Evolutionary conservation across 2,329 filamentous ascomycete species (phyloP).

Genomic region (Diaporthe sp.): DNA sequence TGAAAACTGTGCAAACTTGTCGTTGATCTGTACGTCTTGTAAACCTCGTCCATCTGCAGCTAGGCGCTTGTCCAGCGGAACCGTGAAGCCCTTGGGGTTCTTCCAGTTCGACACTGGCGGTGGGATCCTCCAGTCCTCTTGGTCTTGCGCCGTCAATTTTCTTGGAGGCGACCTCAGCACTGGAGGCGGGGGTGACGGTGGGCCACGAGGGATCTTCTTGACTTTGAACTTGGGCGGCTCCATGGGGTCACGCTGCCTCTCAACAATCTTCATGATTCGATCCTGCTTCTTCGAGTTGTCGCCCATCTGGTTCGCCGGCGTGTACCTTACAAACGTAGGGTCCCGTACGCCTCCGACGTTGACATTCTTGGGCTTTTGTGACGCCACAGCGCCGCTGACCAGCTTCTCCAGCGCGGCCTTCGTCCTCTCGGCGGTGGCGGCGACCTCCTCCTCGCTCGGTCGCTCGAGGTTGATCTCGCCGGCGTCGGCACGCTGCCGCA

Average conservation of each 20-base stretch:
- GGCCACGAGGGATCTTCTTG: slow-evolving; percentile 96
- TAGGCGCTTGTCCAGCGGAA: slow-evolving; percentile 93
- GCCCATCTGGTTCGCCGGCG: slow-evolving; percentile 97
- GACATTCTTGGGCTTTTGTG: slow-evolving; percentile 96
- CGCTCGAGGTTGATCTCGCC: slow-evolving; percentile 90
- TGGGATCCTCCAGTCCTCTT: slow-evolving; percentile 86
- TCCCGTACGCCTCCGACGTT: slow-evolving; percentile 85
- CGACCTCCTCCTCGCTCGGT: slow-evolving; percentile 87
- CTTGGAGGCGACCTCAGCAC: slow-evolving; percentile 95
- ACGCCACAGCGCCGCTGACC: slow-evolving; percentile 86
- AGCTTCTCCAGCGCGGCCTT: slow-evolving; percentile 86
- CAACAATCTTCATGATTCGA: slow-evolving; percentile 98
- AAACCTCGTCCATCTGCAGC: slow-evolving; percentile 93
- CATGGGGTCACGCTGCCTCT: slow-evolving; percentile 93
- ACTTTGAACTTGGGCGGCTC: slow-evolving; percentile 99
- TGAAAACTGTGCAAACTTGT: slow-evolving; percentile 97
- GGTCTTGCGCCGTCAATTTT: slow-evolving; percentile 96
- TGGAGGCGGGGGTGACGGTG: slow-evolving; percentile 91
- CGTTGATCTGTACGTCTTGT: slow-evolving; percentile 96
- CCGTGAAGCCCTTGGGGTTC: slow-evolving; percentile 98
- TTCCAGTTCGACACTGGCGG: slow-evolving; percentile 98
- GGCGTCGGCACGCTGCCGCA: slow-evolving; percentile 92
- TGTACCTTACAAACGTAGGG: slow-evolving; percentile 95
- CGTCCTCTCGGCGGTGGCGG: slow-evolving; percentile 87
- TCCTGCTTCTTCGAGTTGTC: slow-evolving; percentile 88